phyloP scores from a whole-genome alignment of 345 rosid genomes.

The Eucalyptus sp. region DNA sequence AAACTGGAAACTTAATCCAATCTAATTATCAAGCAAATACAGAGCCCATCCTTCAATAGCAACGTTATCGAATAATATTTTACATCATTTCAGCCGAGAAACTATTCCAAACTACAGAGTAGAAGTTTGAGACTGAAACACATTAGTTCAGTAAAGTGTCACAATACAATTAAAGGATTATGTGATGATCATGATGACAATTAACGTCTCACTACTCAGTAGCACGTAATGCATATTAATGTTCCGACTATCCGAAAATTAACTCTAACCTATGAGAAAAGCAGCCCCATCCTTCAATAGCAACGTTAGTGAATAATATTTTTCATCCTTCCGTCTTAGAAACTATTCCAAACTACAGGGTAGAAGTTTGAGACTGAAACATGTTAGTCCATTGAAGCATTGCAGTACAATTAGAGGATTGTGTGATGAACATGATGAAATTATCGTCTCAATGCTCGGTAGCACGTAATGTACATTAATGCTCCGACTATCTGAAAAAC shows the following conservation, averaged over 20 bases:
- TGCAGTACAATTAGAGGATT: background rate
- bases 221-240: background rate
- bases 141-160: background rate
- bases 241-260: background rate
- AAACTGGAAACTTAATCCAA: background rate
- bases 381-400: background rate
- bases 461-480: background rate
- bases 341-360: background rate
- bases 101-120: background rate
- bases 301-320: background rate
- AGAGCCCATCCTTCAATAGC: background rate
- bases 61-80: background rate
- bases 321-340: background rate
- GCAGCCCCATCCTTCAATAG: background rate
- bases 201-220: background rate
- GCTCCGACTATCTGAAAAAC: background rate
- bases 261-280: background rate
- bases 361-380: background rate
- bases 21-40: background rate
- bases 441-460: background rate
- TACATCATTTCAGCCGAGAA: background rate
- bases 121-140: background rate
- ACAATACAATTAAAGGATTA: background rate
- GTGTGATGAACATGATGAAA: background rate
- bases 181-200: background rate